A percentile compares a stretch with the other conserved stretches of the same genome.
Conservation (phyloP, 2,329 filamentous ascomycete genomes). For the Chrysoporthe puriensis region DNA sequence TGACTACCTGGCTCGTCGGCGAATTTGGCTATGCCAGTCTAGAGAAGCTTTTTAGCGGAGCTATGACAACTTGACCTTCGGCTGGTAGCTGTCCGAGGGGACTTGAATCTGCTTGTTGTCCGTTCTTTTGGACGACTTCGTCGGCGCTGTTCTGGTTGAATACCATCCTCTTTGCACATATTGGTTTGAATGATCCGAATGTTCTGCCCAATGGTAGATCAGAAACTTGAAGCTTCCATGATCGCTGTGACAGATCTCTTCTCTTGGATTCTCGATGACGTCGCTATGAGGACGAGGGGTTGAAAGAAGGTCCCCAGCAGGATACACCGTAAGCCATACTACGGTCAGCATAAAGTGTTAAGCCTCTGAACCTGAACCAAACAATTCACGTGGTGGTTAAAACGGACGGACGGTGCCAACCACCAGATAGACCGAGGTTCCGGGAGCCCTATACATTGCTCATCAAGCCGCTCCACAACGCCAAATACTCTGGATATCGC, state of each 20-base stretch:
- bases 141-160: background rate
- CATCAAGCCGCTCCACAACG: no score
- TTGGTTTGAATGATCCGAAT: background rate
- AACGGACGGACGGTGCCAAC: background rate
- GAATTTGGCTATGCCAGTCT: background rate
- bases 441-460: no score
- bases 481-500: no score
- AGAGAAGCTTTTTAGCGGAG: background rate
- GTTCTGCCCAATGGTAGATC: background rate
- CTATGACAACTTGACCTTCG: background rate
- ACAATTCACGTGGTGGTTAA: background rate
- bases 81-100: background rate
- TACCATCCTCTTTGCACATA: background rate
- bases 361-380: background rate
- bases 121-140: background rate
- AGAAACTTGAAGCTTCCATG: background rate
- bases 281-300: background rate
- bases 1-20: background rate
- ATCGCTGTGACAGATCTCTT: background rate
- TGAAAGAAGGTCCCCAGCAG: background rate
- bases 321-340: background rate
- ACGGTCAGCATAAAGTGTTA: background rate
- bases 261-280: background rate
- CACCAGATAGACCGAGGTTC: no score
- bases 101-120: background rate